A percentile compares a stretch with the other conserved stretches of the same genome.
Conservation (phyloP, 2,329 filamentous ascomycete species). For the Cytospora piceicola region DNA sequence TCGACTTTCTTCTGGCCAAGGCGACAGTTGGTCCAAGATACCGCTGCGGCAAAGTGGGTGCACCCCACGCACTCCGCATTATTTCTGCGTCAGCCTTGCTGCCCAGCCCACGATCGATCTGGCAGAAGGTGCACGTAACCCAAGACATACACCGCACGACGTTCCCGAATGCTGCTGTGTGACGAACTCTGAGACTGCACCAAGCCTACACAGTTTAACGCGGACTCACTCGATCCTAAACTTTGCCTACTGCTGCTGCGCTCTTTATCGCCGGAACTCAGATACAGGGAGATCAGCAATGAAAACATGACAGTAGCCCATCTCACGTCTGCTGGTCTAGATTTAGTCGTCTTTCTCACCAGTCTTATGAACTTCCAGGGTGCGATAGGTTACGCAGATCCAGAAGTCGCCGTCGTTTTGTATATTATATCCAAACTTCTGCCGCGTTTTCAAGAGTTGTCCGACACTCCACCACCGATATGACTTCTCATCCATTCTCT, state of each 20-base stretch:
- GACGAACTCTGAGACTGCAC: neutral
- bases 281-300: neutral
- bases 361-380: constrained; percentile 58
- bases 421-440: constrained; percentile 55
- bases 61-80: neutral
- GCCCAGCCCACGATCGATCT: neutral
- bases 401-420: constrained; percentile 49
- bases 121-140: neutral
- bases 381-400: constrained; percentile 53
- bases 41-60: neutral
- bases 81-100: neutral
- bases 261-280: neutral
- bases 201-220: neutral
- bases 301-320: constrained; percentile 54
- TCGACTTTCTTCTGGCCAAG: neutral
- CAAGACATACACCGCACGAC: neutral
- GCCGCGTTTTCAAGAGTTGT: constrained; percentile 51
- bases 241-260: neutral
- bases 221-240: neutral
- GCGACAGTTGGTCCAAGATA: neutral
- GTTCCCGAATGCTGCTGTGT: neutral
- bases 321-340: constrained; percentile 55
- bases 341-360: constrained; percentile 57
- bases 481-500: constrained; percentile 42
- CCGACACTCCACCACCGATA: constrained; percentile 42